Evolutionary conservation across 768 basidiomycete species (phyloP).

Genomic region (Fomitopsis serialis): DNA sequence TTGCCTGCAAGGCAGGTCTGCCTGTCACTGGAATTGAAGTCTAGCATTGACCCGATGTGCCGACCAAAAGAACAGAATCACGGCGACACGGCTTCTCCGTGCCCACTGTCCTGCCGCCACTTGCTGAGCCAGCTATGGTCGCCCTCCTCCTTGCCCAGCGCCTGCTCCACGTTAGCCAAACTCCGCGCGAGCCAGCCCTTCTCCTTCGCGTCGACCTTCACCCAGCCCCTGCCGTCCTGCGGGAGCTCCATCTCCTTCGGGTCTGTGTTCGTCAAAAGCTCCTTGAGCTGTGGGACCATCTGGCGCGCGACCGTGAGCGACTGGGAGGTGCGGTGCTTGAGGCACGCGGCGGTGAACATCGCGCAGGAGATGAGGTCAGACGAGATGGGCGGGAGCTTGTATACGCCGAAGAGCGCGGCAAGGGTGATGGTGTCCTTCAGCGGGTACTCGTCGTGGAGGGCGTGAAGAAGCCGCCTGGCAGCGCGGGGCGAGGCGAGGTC

Average conservation of each 20-base stretch:
- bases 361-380: slow-evolving; percentile 53
- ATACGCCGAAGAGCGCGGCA: slow-evolving; percentile 48
- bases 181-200: slow-evolving; percentile 33
- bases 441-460: slow-evolving; percentile 42
- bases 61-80: too few species aligned
- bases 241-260: slow-evolving; percentile 12
- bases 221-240: slow-evolving; percentile 11
- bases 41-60: too few species aligned
- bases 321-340: slow-evolving; percentile 31
- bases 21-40: too few species aligned
- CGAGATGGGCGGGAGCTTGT: slow-evolving; percentile 47
- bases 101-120: slow-evolving; percentile 23
- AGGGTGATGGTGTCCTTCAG: slow-evolving; percentile 44
- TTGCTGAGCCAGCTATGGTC: slow-evolving; percentile 21
- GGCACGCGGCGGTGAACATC: slow-evolving; percentile 52
- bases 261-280: slow-evolving; percentile 19
- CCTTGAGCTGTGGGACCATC: slow-evolving; percentile 37
- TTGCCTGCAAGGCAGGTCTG: too few species aligned
- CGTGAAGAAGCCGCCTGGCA: slow-evolving; percentile 53
- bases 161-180: slow-evolving; percentile 30
- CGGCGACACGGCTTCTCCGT: slow-evolving; percentile 2
- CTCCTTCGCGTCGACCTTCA: slow-evolving; percentile 27
- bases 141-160: slow-evolving; percentile 23
- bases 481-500: slow-evolving; percentile 40
- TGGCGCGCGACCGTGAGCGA: slow-evolving; percentile 36